phyloP scores from a whole-genome alignment of 768 basidiomycete genomes.

The Grammothele lineata region DNA sequence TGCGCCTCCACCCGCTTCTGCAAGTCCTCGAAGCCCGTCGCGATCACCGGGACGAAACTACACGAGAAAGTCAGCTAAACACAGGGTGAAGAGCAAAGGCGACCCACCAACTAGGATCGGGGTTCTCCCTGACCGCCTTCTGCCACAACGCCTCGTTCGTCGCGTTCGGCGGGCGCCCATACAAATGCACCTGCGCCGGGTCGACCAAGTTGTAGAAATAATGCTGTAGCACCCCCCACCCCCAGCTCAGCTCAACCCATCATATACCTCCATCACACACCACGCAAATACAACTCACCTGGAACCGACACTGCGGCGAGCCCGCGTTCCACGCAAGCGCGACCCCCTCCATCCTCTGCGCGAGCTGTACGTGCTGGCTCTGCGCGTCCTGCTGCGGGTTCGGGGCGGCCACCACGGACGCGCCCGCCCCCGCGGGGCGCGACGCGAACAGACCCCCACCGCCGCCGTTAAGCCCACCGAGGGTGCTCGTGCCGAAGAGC shows the following conservation, averaged over 20 bases:
- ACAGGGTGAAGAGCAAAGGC: background rate
- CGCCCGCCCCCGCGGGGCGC: conserved; percentile 30
- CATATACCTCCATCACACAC: background rate
- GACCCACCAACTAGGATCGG: conserved; percentile 70
- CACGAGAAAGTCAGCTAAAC: background rate
- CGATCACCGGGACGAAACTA: conserved; percentile 77
- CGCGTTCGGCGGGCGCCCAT: conserved; percentile 68
- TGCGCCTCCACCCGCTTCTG: conserved; percentile 78
- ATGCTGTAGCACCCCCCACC: conserved; percentile 39
- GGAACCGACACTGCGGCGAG: conserved; percentile 72
- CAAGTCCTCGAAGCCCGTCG: conserved; percentile 78
- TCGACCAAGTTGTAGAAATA: conserved; percentile 85
- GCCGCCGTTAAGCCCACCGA: conserved; percentile 11
- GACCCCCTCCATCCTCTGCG: conserved; percentile 59
- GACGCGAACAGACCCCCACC: conserved; percentile 34
- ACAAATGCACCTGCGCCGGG: conserved; percentile 58
- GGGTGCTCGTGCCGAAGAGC: conserved; percentile 21
- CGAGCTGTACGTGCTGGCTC: conserved; percentile 48
- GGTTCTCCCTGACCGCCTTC: conserved; percentile 76
- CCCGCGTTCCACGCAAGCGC: conserved; percentile 67
- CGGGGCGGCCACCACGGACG: conserved; percentile 17
- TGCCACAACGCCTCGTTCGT: conserved; percentile 73
- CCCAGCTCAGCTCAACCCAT: background rate
- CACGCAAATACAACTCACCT: conserved; percentile 41
- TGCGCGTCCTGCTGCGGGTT: conserved; percentile 58